These are phyloP conservation scores for Myrica gale DNA, from an alignment of 306 rosid genomes.

Conservation along the genomic window DNA sequence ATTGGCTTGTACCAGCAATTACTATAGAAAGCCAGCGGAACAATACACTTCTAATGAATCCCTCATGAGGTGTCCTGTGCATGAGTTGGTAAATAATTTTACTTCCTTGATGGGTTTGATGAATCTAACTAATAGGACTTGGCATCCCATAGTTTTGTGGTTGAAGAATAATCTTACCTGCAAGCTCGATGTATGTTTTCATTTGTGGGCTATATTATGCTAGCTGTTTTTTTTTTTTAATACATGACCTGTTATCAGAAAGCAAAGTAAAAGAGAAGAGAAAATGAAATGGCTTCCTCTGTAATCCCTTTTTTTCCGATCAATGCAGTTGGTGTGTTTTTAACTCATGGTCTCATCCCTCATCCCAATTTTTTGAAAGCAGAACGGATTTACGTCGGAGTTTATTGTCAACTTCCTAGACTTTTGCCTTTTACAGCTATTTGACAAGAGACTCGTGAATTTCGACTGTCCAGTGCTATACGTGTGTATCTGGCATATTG, in stretches of 20 bases:
- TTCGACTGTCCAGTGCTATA: neutral
- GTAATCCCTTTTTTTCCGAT: neutral
- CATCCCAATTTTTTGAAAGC: neutral
- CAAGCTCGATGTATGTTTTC: neutral
- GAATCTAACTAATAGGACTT: neutral
- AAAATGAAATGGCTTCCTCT: neutral
- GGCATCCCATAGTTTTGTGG: neutral
- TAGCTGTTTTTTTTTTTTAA: too few species aligned
- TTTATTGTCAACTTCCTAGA: neutral
- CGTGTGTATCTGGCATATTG: neutral
- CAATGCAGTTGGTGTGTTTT: neutral
- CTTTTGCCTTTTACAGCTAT: neutral
- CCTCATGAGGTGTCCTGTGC: neutral
- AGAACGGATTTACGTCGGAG: neutral
- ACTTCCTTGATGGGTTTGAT: neutral
- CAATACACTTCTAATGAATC: neutral
- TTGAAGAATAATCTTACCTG: neutral
- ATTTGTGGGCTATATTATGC: neutral
- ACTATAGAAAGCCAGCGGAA: neutral
- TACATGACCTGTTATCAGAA: neutral
- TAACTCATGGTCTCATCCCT: neutral
- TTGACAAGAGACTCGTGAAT: neutral
- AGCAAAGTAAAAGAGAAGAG: neutral
- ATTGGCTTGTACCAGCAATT: neutral
- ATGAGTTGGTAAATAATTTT: neutral